Evolutionary conservation across 129 eudicot genomes (phyloP), one percentile per base, ranked within the genome.

Genomic region (Smallanthus sonchifolius): DNA sequence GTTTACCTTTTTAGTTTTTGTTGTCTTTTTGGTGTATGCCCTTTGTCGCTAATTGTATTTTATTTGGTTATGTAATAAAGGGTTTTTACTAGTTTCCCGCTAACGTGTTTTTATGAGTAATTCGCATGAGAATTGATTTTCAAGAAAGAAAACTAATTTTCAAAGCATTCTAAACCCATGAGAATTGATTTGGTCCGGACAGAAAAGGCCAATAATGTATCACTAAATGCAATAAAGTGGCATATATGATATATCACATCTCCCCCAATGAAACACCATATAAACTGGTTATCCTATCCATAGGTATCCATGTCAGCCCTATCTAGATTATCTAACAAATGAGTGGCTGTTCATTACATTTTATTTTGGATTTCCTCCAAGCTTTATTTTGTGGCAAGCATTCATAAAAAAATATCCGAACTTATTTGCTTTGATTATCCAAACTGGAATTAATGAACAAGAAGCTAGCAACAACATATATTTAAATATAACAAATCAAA

Each of bases 251-350:
- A 34, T 61, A 65, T 75, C 73, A 65, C 35, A 67, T 40, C 59
- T 67, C 38, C 60, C 81, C 81, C 69, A 77, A 77, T 67, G 49
- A 68, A 77, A 68, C 0, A 68, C 75, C 81, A 55, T 60, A 61
- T 43, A 73, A 60, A 73, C 70, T 11, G 6, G 45, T 36, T 34
- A 72, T 72, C 83, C 84, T 81, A 84, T 81, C 88, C 82, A 84
- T 81, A 60, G 61, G 79, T 19, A 55, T 69, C 87, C 95, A 91
- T 75, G 86, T 78, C 87, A 84, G 81, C 90, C 24, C 85, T 84
- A 88, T 88, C 97, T 84, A 77, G 83, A 81, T 85, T 51, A 81
- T 67, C 74, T 65, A 75, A 51, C 13, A 35, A 81, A 82, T 64
- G 92, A 77, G 86, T 88, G 96, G 92, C 62, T 83, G 52, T 74